A percentile compares a stretch with the other conserved stretches of the same genome.
Evolutionary conservation across 805 yeast species (phyloP).

Genomic region (Pichia californica): DNA sequence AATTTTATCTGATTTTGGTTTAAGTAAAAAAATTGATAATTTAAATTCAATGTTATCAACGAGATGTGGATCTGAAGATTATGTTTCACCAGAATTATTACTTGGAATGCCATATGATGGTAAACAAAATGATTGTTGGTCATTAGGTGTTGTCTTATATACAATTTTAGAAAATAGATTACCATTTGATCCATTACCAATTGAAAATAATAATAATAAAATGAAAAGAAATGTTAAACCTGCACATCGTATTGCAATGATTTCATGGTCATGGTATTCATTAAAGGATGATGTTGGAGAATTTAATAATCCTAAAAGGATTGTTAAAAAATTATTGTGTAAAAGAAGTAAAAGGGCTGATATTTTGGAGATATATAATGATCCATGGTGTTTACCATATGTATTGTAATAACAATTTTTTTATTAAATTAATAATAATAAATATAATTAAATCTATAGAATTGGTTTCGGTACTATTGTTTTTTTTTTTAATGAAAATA

Average conservation of each 20-base stretch:
- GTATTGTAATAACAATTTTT: too few species aligned
- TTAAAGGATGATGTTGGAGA: slow-evolving; percentile 31
- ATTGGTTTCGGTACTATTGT: too few species aligned
- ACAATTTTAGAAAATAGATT: slow-evolving; percentile 77
- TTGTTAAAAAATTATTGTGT: slow-evolving; percentile 46
- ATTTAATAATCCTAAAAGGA: slow-evolving; percentile 34
- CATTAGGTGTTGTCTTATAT: slow-evolving; percentile 86
- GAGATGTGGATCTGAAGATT: slow-evolving; percentile 94
- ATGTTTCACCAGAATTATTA: slow-evolving; percentile 88
- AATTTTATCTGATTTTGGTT: slow-evolving; percentile 81
- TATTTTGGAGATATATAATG: slow-evolving; percentile 10
- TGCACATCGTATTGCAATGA: slow-evolving; percentile 85
- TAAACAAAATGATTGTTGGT: slow-evolving; percentile 87
- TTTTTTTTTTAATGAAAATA: too few species aligned
- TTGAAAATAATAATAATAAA: slow-evolving; percentile 37
- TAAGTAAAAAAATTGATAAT: slow-evolving; percentile 63
- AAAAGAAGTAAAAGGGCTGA: slow-evolving; percentile 32
- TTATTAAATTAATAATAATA: too few species aligned
- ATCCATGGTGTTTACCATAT: slow-evolving; percentile 29
- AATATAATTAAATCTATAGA: too few species aligned
- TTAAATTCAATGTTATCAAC: slow-evolving; percentile 65
- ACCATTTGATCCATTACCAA: slow-evolving; percentile 87
- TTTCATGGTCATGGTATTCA: slow-evolving; percentile 83
- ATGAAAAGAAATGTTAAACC: slow-evolving; percentile 48
- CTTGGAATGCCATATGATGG: slow-evolving; percentile 93